A percentile compares a stretch with the other conserved stretches of the same genome.
Conservation (phyloP, 2,329 filamentous ascomycete species). For the Talaromyces sp. region DNA sequence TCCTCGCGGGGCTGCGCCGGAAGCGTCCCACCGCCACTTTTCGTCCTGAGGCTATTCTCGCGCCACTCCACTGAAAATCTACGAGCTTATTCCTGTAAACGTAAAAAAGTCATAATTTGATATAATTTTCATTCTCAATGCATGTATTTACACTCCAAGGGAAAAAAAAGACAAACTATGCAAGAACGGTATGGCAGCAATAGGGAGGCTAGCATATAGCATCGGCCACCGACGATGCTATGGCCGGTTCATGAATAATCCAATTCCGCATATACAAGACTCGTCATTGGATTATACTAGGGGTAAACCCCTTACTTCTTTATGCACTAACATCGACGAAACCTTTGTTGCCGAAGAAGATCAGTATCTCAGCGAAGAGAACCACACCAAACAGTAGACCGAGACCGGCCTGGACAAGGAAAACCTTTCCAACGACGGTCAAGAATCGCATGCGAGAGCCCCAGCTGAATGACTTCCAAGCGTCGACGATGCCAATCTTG, state of each 20-base stretch:
- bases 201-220: background rate
- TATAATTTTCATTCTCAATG: background rate
- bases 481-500: constrained; percentile 67
- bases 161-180: background rate
- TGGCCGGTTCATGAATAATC: background rate
- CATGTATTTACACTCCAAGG: constrained; percentile 2
- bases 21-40: constrained; percentile 18
- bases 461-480: constrained; percentile 74
- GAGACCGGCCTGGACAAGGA: constrained; percentile 53
- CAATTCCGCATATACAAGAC: background rate
- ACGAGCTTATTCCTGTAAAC: background rate
- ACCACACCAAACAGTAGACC: constrained; percentile 49
- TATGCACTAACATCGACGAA: constrained; percentile 12
- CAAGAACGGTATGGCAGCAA: background rate
- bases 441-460: constrained; percentile 69
- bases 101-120: background rate
- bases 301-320: background rate
- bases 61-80: background rate
- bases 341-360: constrained; percentile 42
- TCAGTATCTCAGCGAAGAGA: constrained; percentile 52
- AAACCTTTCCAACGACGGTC: constrained; percentile 71
- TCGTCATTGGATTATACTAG: background rate
- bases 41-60: constrained; percentile 15
- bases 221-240: background rate
- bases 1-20: constrained; percentile 12